Percentiles rank a stretch among this genome's conserved stretches.
Evolutionary conservation across 139 green algal genomes (phyloP).

Genomic region (Ettlia oleoabundans): DNA sequence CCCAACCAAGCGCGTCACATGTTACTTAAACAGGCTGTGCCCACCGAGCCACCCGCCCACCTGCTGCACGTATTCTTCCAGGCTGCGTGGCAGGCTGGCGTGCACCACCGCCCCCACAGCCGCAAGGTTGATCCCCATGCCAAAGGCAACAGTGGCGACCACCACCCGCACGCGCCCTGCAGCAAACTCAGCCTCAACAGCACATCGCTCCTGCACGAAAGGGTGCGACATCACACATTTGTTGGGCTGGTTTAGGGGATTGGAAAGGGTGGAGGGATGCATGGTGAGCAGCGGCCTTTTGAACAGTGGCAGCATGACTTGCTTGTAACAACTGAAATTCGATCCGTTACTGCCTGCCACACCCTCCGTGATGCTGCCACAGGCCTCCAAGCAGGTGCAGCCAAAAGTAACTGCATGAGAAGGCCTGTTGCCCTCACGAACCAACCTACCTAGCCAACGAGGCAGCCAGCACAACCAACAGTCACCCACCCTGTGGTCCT

Average conservation of each 20-base stretch:
- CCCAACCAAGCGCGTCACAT: too few species aligned
- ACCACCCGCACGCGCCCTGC: conserved; percentile 64
- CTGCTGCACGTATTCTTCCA: conserved; percentile 95
- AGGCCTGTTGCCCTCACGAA: too few species aligned
- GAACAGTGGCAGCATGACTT: too few species aligned
- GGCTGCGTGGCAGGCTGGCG: conserved; percentile 72
- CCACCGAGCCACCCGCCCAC: conserved; percentile 44
- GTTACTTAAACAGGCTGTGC: too few species aligned
- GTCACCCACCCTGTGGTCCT: conserved; percentile 26
- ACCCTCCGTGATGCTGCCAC: too few species aligned
- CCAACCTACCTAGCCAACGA: too few species aligned
- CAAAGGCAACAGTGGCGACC: conserved; percentile 82
- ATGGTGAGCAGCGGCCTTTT: too few species aligned
- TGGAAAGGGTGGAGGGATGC: not conserved
- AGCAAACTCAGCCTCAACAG: conserved; percentile 65
- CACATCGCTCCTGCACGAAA: conserved; percentile 52
- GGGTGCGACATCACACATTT: not conserved
- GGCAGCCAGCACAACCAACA: too few species aligned
- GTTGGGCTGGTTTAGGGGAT: not conserved
- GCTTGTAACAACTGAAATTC: too few species aligned
- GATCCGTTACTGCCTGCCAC: not conserved
- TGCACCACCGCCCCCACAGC: conserved; percentile 80
- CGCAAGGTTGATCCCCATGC: conserved; percentile 76
- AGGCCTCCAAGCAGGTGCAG: too few species aligned
- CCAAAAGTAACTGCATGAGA: too few species aligned